phyloP scores from a whole-genome alignment of 2,329 filamentous ascomycete species.

The Metarhizium rileyi region DNA sequence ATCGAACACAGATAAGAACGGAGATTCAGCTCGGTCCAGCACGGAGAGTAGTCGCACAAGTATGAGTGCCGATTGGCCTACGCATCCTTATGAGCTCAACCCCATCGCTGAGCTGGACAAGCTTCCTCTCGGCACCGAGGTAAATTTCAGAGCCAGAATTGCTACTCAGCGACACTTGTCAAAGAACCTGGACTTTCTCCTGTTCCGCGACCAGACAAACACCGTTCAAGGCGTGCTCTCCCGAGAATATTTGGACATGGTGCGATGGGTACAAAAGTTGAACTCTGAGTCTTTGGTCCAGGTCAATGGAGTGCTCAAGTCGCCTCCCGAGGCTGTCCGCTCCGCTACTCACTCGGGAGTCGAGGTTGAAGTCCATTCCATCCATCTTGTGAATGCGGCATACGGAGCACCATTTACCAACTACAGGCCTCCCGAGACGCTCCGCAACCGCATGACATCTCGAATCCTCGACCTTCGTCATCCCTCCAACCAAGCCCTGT shows the following conservation, averaged over 20 bases:
- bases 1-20: constrained; percentile 16
- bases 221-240: constrained; percentile 76
- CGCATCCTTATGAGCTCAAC: constrained; percentile 30
- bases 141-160: constrained; percentile 32
- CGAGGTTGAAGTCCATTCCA: constrained; percentile 58
- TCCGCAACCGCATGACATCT: constrained; percentile 63
- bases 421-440: constrained; percentile 54
- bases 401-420: constrained; percentile 41
- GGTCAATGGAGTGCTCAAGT: constrained; percentile 63
- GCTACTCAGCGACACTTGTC: constrained; percentile 69
- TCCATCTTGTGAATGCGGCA: constrained; percentile 42
- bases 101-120: constrained; percentile 26
- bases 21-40: constrained; percentile 14
- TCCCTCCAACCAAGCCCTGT: constrained; percentile 77
- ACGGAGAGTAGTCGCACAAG: constrained; percentile 28
- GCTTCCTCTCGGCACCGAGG: constrained; percentile 27
- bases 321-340: constrained; percentile 63
- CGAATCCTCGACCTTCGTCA: constrained; percentile 78
- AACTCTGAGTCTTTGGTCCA: constrained; percentile 70
- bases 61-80: constrained; percentile 28
- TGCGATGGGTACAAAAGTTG: constrained; percentile 80
- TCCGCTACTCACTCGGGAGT: constrained; percentile 66
- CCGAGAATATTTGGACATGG: constrained; percentile 53
- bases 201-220: constrained; percentile 73
- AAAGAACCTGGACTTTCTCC: constrained; percentile 71